A percentile compares a stretch with the other conserved stretches of the same genome.
These are phyloP conservation scores for Citeromyces siamensis DNA, from an alignment of 1,139 yeast genomes.

Conservation along the genomic window DNA sequence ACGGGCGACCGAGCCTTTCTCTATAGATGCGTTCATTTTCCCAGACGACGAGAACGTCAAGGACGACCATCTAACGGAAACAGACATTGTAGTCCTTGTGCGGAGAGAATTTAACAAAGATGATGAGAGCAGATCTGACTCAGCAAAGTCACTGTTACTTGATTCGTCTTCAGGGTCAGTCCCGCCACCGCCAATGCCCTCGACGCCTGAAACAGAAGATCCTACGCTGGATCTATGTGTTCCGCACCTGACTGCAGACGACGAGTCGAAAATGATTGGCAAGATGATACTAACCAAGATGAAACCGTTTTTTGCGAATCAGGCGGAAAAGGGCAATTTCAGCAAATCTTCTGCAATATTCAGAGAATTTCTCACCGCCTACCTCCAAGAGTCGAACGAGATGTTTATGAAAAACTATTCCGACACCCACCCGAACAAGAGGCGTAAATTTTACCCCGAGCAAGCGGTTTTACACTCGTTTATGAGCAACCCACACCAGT, in stretches of 20 bases:
- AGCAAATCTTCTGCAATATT: constrained; percentile 11
- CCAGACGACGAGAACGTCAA: constrained; percentile 20
- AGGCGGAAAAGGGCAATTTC: constrained; percentile 8
- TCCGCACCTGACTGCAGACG: constrained; percentile 2
- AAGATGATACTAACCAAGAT: constrained; percentile 5
- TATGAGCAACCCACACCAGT: too few relatives aligned
- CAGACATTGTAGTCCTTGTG: constrained; percentile 18
- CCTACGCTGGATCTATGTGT: background rate
- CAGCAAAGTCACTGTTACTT: background rate
- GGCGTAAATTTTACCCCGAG: background rate
- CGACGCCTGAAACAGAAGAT: constrained; percentile 2
- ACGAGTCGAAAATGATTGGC: constrained; percentile 5
- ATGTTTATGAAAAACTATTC: constrained; percentile 5
- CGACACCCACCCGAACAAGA: background rate
- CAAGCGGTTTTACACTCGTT: background rate
- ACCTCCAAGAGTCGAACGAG: constrained; percentile 7
- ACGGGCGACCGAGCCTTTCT: background rate
- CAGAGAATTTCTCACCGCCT: constrained; percentile 9
- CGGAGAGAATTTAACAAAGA: constrained; percentile 11
- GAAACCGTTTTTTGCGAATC: constrained; percentile 9
- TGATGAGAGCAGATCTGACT: background rate
- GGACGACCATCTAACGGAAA: constrained; percentile 17
- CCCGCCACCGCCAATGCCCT: background rate
- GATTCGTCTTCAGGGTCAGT: too few relatives aligned
- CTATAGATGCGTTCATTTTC: constrained; percentile 16